Evolutionary conservation across 148 eudicot genomes (phyloP), one percentile per base, ranked within the genome.

Genomic region (Dysphania ambrosioides): DNA sequence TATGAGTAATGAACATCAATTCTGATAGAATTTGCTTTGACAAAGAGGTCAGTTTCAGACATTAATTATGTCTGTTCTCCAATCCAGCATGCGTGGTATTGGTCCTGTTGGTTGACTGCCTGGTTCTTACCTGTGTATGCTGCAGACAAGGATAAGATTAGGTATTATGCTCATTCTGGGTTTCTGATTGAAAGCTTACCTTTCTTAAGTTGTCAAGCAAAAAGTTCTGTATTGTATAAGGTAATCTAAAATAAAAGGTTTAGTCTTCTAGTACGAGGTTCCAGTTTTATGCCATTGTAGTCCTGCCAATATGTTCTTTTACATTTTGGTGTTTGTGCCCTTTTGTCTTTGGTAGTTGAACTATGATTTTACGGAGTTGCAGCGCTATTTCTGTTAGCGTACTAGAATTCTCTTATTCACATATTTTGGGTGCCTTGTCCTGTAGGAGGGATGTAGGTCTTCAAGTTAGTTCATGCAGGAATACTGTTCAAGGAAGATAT

Each of bases 401-500:
- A 59, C 16, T 23, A 19, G 47, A 42, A 57, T 26, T 64, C 57
- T 51, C 19, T 42, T 35, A 64, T 21, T 72, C 23, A 44, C 49
- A 24, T n/a, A 3, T 21, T 41, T 24, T 30, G 19, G 32, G 76
- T 44, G 68, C 16, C 60, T 71, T 76, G 38, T n/a, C 53, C 64
- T 78, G 66, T 68, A 93, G 98, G 85, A 83, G 81, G 77, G 93
- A 88, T 78, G 80, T 70, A 66, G 79, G 86, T 61, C 70, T 89
- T 80, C 86, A 69, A 80, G 73, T 60, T 51, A 84, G 4, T 67
- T 73, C 55, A 49, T 95, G 99, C 78, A 89, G 84, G 86, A 90
- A 86, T 64, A 92, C 97, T 9, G 97, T 88, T 77, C 97, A 92
- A 83, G 99, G 99, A 72, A 88, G 99, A 86, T 95, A 86, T 83